Conservation (phyloP, 2,329 filamentous ascomycete species). For the Malbranchea cinnamomea region DNA sequence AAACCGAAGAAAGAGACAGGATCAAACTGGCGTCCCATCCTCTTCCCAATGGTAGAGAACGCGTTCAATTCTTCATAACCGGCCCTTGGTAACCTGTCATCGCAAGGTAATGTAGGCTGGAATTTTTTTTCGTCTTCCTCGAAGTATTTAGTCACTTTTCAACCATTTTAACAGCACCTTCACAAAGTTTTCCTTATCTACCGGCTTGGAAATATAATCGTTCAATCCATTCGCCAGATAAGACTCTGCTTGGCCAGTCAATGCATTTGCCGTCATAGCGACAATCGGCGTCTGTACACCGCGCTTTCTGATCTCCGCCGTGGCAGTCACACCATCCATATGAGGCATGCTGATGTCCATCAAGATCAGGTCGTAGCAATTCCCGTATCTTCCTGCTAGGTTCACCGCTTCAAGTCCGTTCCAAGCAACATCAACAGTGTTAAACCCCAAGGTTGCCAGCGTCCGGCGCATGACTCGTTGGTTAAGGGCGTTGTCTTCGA, state of each 20-base stretch:
- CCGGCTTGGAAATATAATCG: slow-evolving; percentile 41
- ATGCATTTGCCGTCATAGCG: slow-evolving; percentile 41
- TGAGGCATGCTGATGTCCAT: slow-evolving; percentile 37
- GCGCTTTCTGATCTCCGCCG: slow-evolving; percentile 26
- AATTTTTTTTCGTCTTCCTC: not conserved
- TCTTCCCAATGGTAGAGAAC: too few species aligned
- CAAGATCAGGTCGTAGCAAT: slow-evolving; percentile 30
- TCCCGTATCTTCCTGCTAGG: slow-evolving; percentile 26
- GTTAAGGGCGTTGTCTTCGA: slow-evolving; percentile 30
- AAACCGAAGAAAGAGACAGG: too few species aligned
- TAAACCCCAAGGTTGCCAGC: slow-evolving; percentile 26
- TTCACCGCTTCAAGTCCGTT: slow-evolving; percentile 31
- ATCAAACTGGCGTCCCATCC: too few species aligned
- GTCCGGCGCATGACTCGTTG: slow-evolving; percentile 28
- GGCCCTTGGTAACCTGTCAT: too few species aligned
- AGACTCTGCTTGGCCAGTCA: slow-evolving; percentile 39
- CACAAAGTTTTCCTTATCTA: slow-evolving; percentile 35
- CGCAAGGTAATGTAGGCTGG: too few species aligned
- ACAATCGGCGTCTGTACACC: slow-evolving; percentile 34
- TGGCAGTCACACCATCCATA: slow-evolving; percentile 32
- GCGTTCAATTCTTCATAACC: too few species aligned
- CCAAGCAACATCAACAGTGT: slow-evolving; percentile 27
- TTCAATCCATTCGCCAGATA: slow-evolving; percentile 42
- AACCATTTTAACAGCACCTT: slow-evolving; percentile 27
- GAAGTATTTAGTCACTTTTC: not conserved